Base-by-base conservation (phyloP, 768 basidiomycete genomes). In the Mycena epipterygia region DNA sequence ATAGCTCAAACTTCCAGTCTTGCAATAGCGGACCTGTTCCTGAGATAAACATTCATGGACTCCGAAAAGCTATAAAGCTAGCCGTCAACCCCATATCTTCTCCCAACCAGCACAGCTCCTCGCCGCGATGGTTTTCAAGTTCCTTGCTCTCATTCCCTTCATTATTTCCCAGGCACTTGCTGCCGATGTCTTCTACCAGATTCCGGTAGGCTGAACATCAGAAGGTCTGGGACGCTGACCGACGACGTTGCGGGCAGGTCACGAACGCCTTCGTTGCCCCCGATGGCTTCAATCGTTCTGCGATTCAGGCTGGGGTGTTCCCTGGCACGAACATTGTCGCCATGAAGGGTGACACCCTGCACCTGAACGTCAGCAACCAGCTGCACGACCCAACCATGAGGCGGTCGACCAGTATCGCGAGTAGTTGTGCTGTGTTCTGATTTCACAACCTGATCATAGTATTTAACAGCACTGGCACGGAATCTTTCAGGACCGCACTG, bases 261-360 rank as follows among this genome's bases (percentile, higher is more conserved):
- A 23, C 29, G 0, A 88, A 88, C 72, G 78, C 76, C 21, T 59
- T 64, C 21, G 76, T 86, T 17, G 73, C 82, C 5, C 87, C 86
- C 8, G 86, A 87, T 55, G 87, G 86, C 5, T 84, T 83, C 51
- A 71, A 59, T 32, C 75, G 77, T 55, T 76, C 77, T 27, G 82
- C 80, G 27, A 85, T 86, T 12, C 76, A 85, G 25, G 80, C 83
- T 30, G 85, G 84, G 4, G 23, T 67, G 2, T 81, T 83, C 56
- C 84, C 85, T 35, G 86, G 84, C 0, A 74, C 83, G 3, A 75
- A 82, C 21, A 83, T 88, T 44, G 73, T 79, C 41, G 84, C 81
- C 19, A 79, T 79, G 66, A 86, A 85, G 74, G 75, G 74, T 52
- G 82, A 84, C 63, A 69, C 68, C 2, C 63, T 84, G 14, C 79